phyloP scores from a whole-genome alignment of 2,329 filamentous ascomycete genomes.

The Didymella pinodella region DNA sequence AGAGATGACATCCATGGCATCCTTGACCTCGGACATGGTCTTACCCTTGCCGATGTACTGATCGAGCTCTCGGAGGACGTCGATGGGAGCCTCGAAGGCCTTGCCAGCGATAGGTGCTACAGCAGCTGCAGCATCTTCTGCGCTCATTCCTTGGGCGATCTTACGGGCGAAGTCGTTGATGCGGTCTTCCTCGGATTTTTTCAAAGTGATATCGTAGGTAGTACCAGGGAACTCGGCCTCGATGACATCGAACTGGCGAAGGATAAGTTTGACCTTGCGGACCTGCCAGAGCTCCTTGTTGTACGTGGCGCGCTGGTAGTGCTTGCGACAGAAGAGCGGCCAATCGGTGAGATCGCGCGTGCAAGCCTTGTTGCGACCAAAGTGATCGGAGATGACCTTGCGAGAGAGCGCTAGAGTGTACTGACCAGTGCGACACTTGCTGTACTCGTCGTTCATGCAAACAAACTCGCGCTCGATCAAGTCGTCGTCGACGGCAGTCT shows the following conservation, averaged over 20 bases:
- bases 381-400: constrained; percentile 52
- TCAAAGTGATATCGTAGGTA: constrained; percentile 43
- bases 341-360: constrained; percentile 42
- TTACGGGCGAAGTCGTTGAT: constrained; percentile 41
- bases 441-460: constrained; percentile 45
- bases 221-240: constrained; percentile 41
- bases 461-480: constrained; percentile 38
- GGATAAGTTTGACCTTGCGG: constrained; percentile 46
- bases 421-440: constrained; percentile 45
- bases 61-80: constrained; percentile 44
- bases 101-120: constrained; percentile 30
- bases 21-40: constrained; percentile 30
- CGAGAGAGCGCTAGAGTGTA: constrained; percentile 44
- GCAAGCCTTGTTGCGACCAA: constrained; percentile 52
- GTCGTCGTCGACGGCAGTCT: constrained; percentile 11
- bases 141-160: constrained; percentile 26
- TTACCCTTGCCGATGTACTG: constrained; percentile 34
- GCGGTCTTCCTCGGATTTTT: constrained; percentile 48
- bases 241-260: constrained; percentile 45
- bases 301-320: constrained; percentile 53
- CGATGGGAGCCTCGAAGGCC: constrained; percentile 45
- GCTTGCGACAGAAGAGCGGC: constrained; percentile 51
- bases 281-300: constrained; percentile 46
- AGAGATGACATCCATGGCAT: constrained; percentile 35
- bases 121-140: constrained; percentile 20